Percentiles rank a stretch among this genome's conserved stretches.
phyloP scores from a whole-genome alignment of 441 rosid genomes.

The Rhodomyrtus psidioides region DNA sequence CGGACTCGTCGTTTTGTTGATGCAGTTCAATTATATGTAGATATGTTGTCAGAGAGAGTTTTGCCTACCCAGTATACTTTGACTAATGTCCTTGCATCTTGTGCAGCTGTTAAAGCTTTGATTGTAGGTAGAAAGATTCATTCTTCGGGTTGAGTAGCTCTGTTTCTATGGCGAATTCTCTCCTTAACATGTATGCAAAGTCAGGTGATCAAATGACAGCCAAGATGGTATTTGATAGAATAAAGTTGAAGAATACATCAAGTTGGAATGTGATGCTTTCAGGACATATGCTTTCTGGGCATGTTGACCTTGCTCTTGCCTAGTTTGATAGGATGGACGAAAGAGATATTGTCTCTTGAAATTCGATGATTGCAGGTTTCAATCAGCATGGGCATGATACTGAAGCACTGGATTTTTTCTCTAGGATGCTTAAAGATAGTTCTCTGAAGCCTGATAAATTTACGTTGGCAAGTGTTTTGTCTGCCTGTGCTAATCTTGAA shows the following conservation, averaged over 20 bases:
- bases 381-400: constrained; percentile 54
- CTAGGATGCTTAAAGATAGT: constrained; percentile 50
- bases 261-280: constrained; percentile 76
- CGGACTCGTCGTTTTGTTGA: constrained; percentile 31
- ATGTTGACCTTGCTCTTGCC: constrained; percentile 38
- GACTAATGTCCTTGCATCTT: constrained; percentile 68
- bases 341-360: constrained; percentile 72
- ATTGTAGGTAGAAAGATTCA: constrained; percentile 54
- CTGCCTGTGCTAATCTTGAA: no score
- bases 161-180: constrained; percentile 54
- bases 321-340: constrained; percentile 57
- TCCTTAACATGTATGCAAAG: constrained; percentile 73
- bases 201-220: constrained; percentile 48
- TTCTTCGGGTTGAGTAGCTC: constrained; percentile 53
- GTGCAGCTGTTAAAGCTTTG: constrained; percentile 47
- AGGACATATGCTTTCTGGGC: constrained; percentile 49
- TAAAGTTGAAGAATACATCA: constrained; percentile 47
- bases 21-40: constrained; percentile 38
- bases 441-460: no score
- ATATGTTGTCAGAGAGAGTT: constrained; percentile 46
- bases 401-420: constrained; percentile 52
- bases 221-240: constrained; percentile 54
- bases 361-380: constrained; percentile 76
- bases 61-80: constrained; percentile 56
- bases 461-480: no score